phyloP scores from a whole-genome alignment of 805 yeast genomes.

The Candida oleophila region DNA sequence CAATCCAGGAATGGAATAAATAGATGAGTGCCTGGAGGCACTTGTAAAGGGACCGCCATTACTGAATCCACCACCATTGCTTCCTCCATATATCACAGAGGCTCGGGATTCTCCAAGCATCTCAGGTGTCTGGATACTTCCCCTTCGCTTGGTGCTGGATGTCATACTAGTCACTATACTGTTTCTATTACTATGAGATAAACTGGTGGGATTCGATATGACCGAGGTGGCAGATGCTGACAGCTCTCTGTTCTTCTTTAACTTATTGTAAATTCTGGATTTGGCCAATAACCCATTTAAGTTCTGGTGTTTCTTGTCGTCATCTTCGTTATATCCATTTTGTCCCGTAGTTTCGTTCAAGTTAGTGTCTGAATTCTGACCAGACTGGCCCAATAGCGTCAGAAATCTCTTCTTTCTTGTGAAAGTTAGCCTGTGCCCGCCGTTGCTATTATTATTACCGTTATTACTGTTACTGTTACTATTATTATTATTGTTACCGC shows the following conservation, averaged over 20 bases:
- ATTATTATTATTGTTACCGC: not conserved
- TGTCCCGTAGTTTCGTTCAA: not conserved
- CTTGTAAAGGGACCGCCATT: not conserved
- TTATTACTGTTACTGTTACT: not conserved
- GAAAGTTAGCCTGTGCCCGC: not conserved
- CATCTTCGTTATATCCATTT: slow-evolving; percentile 12
- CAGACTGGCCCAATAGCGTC: slow-evolving; percentile 12
- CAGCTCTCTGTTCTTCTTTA: slow-evolving; percentile 39
- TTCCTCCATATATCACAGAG: slow-evolving; percentile 1
- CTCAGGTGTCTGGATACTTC: slow-evolving; percentile 9
- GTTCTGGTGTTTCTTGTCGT: slow-evolving; percentile 17
- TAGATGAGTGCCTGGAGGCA: slow-evolving; percentile 3
- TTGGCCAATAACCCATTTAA: slow-evolving; percentile 27
- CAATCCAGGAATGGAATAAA: slow-evolving; percentile 10
- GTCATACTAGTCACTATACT: slow-evolving; percentile 22
- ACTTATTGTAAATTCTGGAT: slow-evolving; percentile 34
- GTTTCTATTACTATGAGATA: slow-evolving; percentile 19
- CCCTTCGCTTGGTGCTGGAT: slow-evolving; percentile 21
- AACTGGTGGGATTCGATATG: slow-evolving; percentile 15
- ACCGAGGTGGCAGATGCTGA: slow-evolving; percentile 25
- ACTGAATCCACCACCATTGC: not conserved
- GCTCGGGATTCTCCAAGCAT: slow-evolving; percentile 1
- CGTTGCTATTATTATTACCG: not conserved
- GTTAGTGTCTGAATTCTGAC: not conserved
- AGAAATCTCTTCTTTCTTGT: slow-evolving; percentile 18